Conservation (phyloP, 2,329 filamentous ascomycete genomes). For the Penicillium verrucosum region DNA sequence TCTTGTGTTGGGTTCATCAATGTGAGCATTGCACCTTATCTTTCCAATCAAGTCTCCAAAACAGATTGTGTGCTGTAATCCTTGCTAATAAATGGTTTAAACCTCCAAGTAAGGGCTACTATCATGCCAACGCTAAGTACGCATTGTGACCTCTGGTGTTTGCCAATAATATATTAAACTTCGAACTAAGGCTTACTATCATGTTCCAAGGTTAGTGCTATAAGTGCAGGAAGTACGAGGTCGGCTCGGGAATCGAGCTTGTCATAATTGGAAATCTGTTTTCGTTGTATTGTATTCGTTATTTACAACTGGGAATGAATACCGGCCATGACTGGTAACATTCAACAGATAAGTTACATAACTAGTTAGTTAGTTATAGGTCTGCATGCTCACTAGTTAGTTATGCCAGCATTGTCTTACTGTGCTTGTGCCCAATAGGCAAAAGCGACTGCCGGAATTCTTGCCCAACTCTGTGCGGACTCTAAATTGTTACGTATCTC, state of each 20-base stretch:
- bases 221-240: neutral
- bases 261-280: neutral
- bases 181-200: neutral
- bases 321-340: conserved; percentile 1
- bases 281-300: neutral
- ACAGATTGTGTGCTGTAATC: neutral
- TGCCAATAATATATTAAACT: neutral
- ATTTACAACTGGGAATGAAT: neutral
- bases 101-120: neutral
- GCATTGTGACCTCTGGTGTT: no score
- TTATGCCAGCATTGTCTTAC: neutral
- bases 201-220: neutral
- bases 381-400: no score
- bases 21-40: conserved; percentile 4
- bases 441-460: neutral
- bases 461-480: neutral
- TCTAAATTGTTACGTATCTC: no score
- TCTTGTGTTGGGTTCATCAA: neutral
- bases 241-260: neutral
- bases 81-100: neutral
- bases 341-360: neutral
- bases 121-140: neutral
- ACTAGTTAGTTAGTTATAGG: no score
- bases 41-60: neutral
- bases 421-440: neutral